A percentile compares a stretch with the other conserved stretches of the same genome.
Conservation (phyloP, 2,329 filamentous ascomycete species). For the Ceratocystis albifundus region DNA sequence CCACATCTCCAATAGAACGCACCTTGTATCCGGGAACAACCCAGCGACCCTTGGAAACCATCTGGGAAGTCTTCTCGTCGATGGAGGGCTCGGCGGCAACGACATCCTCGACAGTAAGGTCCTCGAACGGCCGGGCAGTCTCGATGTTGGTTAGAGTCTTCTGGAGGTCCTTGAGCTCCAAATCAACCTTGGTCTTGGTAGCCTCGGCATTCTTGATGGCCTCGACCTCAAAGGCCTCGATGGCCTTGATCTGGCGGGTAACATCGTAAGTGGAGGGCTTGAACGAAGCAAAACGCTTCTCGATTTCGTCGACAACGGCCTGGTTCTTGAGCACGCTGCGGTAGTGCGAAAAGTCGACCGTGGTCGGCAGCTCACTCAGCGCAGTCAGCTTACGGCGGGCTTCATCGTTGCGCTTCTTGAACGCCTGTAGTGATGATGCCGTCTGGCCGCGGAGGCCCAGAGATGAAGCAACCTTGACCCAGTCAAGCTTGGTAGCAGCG, state of each 20-base stretch:
- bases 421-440: conserved; percentile 76
- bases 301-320: conserved; percentile 89
- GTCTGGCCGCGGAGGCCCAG: conserved; percentile 95
- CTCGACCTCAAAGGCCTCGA: conserved; percentile 95
- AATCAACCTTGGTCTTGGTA: conserved; percentile 91
- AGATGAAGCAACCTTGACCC: conserved; percentile 85
- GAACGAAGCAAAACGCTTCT: conserved; percentile 87
- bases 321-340: conserved; percentile 89
- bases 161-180: conserved; percentile 85
- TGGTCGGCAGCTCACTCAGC: conserved; percentile 72
- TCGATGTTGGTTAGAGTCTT: conserved; percentile 97
- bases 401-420: conserved; percentile 99
- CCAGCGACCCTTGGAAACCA: conserved; percentile 98
- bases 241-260: conserved; percentile 86
- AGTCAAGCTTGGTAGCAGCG: conserved; percentile 98
- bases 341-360: conserved; percentile 90
- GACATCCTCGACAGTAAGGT: conserved; percentile 96
- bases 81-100: conserved; percentile 89
- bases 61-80: conserved; percentile 87
- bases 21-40: conserved; percentile 98
- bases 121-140: conserved; percentile 86
- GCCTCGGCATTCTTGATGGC: conserved; percentile 93
- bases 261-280: conserved; percentile 92
- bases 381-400: conserved; percentile 83
- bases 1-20: conserved; percentile 31